Evolutionary conservation across 163 green algal species (phyloP).

Genomic region (Scenedesmus sp.): DNA sequence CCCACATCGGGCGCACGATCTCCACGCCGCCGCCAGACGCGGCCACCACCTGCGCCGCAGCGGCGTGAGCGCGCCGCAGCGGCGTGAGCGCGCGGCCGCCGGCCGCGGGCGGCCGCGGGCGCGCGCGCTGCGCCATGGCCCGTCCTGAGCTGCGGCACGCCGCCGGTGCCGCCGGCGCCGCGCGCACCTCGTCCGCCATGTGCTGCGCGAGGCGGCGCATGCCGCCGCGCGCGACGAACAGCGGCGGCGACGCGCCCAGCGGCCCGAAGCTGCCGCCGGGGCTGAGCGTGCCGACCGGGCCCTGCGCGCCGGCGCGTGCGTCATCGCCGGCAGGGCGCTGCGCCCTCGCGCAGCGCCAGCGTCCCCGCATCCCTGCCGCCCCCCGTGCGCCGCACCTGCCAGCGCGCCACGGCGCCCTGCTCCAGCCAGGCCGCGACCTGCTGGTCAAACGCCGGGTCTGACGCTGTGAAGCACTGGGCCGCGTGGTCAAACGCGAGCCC

Average conservation of each 20-base stretch:
- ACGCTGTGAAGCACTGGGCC: slow-evolving; percentile 74
- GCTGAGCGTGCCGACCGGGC: slow-evolving; percentile 55
- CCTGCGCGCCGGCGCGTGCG: no score
- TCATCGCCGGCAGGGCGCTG: no score
- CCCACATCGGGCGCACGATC: slow-evolving; percentile 63
- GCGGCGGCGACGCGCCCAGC: slow-evolving; percentile 10
- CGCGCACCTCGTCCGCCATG: slow-evolving; percentile 49
- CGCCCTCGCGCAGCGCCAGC: no score
- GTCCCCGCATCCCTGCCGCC: no score
- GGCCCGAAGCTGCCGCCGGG: slow-evolving; percentile 49
- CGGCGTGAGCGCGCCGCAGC: no score
- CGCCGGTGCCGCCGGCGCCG: neutral
- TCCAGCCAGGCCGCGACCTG: slow-evolving; percentile 67
- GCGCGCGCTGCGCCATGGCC: no score
- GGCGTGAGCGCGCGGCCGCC: no score
- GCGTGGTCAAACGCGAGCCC: slow-evolving; percentile 76
- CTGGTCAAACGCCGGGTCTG: slow-evolving; percentile 50
- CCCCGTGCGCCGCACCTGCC: no score
- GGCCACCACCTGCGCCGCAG: slow-evolving; percentile 21
- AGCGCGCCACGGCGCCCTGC: slow-evolving; percentile 54
- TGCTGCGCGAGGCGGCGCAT: slow-evolving; percentile 69
- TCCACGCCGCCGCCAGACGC: slow-evolving; percentile 42
- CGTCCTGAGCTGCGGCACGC: neutral
- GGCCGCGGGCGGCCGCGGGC: no score
- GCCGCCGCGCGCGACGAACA: slow-evolving; percentile 62